phyloP scores from a whole-genome alignment of 371 early-diverging fungal genomes.

The Mortierella sp. region DNA sequence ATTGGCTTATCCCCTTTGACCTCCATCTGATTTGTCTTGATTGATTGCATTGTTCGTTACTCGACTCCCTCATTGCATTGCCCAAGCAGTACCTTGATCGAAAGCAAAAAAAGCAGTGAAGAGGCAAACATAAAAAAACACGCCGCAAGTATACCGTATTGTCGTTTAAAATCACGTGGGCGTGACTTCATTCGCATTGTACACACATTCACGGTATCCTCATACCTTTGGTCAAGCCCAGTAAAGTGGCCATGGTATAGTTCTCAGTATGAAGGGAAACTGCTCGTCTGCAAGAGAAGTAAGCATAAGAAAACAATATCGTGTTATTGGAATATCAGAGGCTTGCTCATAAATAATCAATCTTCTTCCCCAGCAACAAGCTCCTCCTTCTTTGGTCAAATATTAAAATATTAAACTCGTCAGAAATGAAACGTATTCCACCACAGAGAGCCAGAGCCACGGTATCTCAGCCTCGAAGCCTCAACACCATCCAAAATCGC shows the following conservation, averaged over 20 bases:
- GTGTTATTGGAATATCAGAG: no score
- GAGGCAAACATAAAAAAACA: constrained; percentile 15
- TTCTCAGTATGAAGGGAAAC: no score
- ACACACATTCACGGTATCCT: no score
- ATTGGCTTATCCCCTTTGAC: neutral
- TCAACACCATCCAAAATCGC: neutral
- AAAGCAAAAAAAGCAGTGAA: constrained; percentile 45
- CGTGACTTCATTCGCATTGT: no score
- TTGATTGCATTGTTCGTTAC: neutral
- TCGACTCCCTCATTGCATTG: constrained; percentile 9
- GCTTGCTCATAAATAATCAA: no score
- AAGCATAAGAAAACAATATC: no score
- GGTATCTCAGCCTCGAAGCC: neutral
- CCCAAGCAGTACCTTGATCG: constrained; percentile 47
- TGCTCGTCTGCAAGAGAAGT: no score
- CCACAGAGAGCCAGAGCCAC: neutral
- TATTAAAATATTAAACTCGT: neutral
- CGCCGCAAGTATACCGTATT: neutral
- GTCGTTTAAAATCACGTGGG: no score
- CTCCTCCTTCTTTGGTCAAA: neutral
- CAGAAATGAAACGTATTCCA: neutral
- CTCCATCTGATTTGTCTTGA: neutral
- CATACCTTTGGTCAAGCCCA: no score
- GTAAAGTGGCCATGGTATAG: no score
- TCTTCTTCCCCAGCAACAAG: no score